A percentile compares a stretch with the other conserved stretches of the same genome.
Evolutionary conservation across 805 yeast genomes (phyloP).

Genomic region (Peterozyma toletana): DNA sequence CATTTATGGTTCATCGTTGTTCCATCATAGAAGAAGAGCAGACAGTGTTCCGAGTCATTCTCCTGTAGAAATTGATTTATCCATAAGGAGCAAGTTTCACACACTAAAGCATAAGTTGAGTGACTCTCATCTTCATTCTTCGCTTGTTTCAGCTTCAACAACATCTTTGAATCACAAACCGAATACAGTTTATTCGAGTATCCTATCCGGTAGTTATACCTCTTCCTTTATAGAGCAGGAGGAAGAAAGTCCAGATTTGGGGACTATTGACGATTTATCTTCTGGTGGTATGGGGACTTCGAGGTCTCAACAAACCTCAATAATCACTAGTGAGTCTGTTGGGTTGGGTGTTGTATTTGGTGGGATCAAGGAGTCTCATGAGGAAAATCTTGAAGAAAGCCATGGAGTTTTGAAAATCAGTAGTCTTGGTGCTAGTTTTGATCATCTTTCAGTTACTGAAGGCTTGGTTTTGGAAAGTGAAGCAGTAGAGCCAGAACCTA

Average conservation of each 20-base stretch:
- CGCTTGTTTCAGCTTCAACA: slow-evolving; percentile 3
- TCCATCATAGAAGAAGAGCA: slow-evolving; percentile 4
- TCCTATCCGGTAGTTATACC: neutral
- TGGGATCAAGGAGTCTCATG: neutral
- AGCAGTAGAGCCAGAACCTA: neutral
- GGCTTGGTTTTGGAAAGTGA: neutral
- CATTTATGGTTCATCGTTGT: slow-evolving; percentile 2
- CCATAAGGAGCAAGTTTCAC: slow-evolving; percentile 3
- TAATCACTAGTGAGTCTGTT: too few species aligned
- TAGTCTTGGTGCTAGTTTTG: too few species aligned
- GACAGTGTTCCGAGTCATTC: slow-evolving; percentile 4
- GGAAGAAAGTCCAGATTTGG: neutral
- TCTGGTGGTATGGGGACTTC: neutral
- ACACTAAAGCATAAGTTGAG: neutral
- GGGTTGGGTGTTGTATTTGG: too few species aligned
- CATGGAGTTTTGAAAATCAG: neutral
- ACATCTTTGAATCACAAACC: neutral
- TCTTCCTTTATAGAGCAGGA: neutral
- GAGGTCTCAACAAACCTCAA: neutral
- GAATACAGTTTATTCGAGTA: neutral
- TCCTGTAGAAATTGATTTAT: slow-evolving; percentile 2
- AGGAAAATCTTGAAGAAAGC: neutral
- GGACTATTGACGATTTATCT: neutral
- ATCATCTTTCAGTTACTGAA: too few species aligned
- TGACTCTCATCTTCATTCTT: too few species aligned